Base-by-base conservation (phyloP, 2,329 filamentous ascomycete genomes). In the Colletotrichum gloeosporioides region DNA sequence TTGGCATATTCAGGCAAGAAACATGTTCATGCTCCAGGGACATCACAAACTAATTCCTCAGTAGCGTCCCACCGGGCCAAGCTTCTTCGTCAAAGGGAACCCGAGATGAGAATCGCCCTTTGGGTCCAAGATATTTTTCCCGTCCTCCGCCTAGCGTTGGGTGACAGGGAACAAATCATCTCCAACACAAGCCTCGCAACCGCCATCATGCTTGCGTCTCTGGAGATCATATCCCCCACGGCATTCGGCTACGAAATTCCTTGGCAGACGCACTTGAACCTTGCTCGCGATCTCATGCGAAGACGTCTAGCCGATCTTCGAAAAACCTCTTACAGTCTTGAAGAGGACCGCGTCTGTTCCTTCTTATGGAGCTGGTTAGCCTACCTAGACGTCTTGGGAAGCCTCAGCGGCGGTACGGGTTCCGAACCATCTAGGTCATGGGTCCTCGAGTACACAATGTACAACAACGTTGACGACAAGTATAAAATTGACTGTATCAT, bases 341-440 rank as follows among this genome's bases (percentile, higher is more conserved):
- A 89, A 80, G 80, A 89, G 80, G 89, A 93, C 80, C 87, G 91
- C 80, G 88, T 95, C 71, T 89, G 93, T 70, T 93, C 93, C 69
- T 97, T 98, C 81, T 89, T 97, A 12, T 93, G 92, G 79, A 92
- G 94, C 75, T 98, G 95, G 95, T 94, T 97, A 78, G 94, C 93
- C 3, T 97, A 97, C 83, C 89, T 98, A 25, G 95, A 97, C 81
- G 92, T 97, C 2, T 87, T 97, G 71, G 95, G 95, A 29, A 93
- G 92, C 57, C 87, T 98, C 31, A 93, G 87, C 71, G 94, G 94
- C 18, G 90, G 90, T 62, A 77, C 86, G 65, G 87, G 87, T 39
- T 88, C 88, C 39, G 87, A 88, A 27, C 89, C 90, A 1, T 85
- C 91, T 10, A 88, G 85, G 71, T 79, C 87, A 78, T 84, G 88